A percentile compares a stretch with the other conserved stretches of the same genome.
These are phyloP conservation scores for Suillus discolor DNA, from an alignment of 768 basidiomycete species.

Conservation along the genomic window DNA sequence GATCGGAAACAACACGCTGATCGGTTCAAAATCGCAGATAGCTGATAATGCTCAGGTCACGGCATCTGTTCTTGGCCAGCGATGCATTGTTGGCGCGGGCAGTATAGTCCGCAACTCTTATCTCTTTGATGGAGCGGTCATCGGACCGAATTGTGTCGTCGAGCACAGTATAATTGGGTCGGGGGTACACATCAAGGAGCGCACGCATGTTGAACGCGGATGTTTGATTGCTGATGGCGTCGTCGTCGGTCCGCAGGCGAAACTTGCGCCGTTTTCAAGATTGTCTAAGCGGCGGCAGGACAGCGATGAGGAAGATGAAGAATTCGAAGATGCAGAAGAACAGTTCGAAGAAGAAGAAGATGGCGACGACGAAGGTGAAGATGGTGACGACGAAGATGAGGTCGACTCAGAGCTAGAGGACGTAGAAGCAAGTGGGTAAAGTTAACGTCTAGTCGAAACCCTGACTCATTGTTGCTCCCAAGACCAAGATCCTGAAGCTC, in stretches of 20 bases:
- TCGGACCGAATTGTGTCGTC: constrained; percentile 74
- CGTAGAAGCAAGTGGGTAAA: constrained; percentile 60
- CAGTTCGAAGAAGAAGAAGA: constrained; percentile 26
- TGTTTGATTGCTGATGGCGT: constrained; percentile 85
- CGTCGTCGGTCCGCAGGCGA: constrained; percentile 71
- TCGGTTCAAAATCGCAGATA: constrained; percentile 78
- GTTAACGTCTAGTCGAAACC: neutral
- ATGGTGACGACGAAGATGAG: constrained; percentile 34
- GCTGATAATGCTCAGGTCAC: constrained; percentile 65
- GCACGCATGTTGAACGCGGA: constrained; percentile 67
- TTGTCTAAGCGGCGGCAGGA: constrained; percentile 57
- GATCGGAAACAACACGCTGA: constrained; percentile 78
- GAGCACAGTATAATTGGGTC: constrained; percentile 81
- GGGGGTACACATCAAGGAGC: constrained; percentile 70
- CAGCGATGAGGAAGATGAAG: constrained; percentile 32
- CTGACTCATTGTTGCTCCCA: neutral
- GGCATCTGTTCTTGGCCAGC: constrained; percentile 77
- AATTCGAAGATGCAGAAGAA: constrained; percentile 32
- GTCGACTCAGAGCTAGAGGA: constrained; percentile 68
- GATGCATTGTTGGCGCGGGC: constrained; percentile 72
- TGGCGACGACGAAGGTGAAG: constrained; percentile 22
- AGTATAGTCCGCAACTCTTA: constrained; percentile 76
- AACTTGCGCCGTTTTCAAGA: constrained; percentile 68
- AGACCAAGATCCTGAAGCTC: constrained; percentile 53
- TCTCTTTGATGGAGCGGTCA: constrained; percentile 74